These are phyloP conservation scores for Monosporascus sp. DNA, from an alignment of 2,329 filamentous ascomycete species.

Conservation along the genomic window DNA sequence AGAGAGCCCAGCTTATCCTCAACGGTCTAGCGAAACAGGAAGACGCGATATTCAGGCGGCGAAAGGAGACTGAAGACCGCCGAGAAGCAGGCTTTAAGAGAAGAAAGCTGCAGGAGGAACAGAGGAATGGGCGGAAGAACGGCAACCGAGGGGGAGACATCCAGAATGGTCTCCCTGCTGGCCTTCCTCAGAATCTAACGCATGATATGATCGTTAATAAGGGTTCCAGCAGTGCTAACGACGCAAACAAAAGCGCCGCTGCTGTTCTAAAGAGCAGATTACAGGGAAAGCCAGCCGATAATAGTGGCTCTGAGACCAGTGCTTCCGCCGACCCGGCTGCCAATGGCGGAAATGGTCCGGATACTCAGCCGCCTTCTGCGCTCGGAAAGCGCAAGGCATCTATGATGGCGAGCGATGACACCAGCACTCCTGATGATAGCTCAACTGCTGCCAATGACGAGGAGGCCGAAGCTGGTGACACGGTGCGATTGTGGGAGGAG, in stretches of 20 bases:
- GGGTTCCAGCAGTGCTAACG: conserved; percentile 62
- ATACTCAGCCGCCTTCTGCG: conserved; percentile 40
- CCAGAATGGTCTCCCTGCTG: conserved; percentile 42
- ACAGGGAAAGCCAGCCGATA: conserved; percentile 34
- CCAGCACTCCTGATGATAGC: conserved; percentile 54
- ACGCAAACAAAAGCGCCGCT: conserved; percentile 91
- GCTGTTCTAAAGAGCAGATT: conserved; percentile 80
- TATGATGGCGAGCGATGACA: conserved; percentile 55
- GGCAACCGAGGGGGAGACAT: conserved; percentile 11
- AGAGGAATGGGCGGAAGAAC: conserved; percentile 30
- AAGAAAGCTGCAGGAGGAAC: conserved; percentile 65
- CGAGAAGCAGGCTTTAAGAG: conserved; percentile 75
- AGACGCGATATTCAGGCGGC: conserved; percentile 83
- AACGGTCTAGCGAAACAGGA: conserved; percentile 87
- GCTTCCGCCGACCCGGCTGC: conserved; percentile 14
- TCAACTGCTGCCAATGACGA: conserved; percentile 53
- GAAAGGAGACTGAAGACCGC: conserved; percentile 80
- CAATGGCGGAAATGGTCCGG: conserved; percentile 9
- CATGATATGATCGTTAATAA: conserved; percentile 86
- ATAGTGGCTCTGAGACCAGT: conserved; percentile 15
- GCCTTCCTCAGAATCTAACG: conserved; percentile 57
- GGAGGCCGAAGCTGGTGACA: conserved; percentile 59
- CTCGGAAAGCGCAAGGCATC: conserved; percentile 75
- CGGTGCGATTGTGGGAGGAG: conserved; percentile 87
- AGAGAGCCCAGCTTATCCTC: conserved; percentile 81